These are phyloP conservation scores for Symbiodinium pilosum DNA, from an alignment of 73 alveolate species.

Conservation along the genomic window DNA sequence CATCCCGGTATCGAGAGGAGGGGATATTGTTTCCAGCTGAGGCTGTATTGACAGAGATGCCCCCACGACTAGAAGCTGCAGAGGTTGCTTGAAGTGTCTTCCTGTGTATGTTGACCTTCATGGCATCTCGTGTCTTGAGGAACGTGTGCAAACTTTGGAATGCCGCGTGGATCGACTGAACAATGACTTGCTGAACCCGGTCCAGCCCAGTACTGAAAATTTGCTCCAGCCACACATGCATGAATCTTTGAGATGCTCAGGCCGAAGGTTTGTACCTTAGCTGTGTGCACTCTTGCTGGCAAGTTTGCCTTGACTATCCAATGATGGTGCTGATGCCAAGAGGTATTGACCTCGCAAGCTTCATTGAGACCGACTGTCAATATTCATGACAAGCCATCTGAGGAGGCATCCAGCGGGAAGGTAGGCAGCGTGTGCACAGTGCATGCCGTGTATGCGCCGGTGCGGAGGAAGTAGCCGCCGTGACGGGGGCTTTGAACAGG, in stretches of 20 bases:
- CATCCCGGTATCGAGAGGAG: no score
- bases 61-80: constrained; percentile 5
- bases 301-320: no score
- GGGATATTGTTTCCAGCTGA: neutral
- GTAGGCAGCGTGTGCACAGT: no score
- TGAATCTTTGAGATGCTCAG: neutral
- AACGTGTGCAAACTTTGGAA: neutral
- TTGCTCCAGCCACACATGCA: neutral
- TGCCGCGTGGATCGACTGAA: neutral
- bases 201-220: neutral
- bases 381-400: neutral
- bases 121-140: neutral
- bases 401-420: no score
- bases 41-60: constrained; percentile 37
- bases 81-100: no score
- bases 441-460: no score
- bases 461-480: no score
- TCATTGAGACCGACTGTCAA: neutral
- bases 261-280: neutral
- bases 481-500: no score
- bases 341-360: neutral
- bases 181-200: neutral
- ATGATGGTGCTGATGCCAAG: no score
- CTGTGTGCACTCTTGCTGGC: neutral
- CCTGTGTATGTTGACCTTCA: no score